Percentiles rank a stretch among this genome's conserved stretches.
These are phyloP conservation scores for Phanerodontia chrysosporium DNA, from an alignment of 768 basidiomycete species.

Conservation along the genomic window DNA sequence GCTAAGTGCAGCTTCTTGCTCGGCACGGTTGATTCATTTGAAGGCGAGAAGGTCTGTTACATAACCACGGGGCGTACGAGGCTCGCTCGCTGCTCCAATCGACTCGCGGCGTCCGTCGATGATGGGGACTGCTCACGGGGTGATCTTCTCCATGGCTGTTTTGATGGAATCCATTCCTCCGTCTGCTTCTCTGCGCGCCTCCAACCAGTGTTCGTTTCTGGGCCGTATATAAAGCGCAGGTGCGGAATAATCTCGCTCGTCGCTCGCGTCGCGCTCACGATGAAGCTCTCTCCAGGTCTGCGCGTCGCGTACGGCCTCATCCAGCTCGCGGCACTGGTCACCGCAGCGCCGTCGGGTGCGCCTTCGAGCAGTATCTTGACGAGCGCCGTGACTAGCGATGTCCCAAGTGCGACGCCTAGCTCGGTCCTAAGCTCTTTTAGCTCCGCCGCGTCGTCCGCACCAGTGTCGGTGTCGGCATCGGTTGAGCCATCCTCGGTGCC, in stretches of 20 bases:
- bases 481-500: background rate
- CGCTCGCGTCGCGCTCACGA: constrained; percentile 8
- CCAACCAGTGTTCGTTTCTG: background rate
- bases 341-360: background rate
- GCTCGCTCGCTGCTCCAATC: background rate
- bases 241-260: constrained; percentile 2
- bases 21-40: background rate
- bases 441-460: background rate
- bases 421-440: background rate
- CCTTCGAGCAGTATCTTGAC: background rate
- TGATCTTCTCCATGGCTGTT: background rate
- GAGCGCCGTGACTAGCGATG: background rate
- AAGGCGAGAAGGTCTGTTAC: background rate
- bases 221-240: constrained; percentile 1
- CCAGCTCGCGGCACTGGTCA: constrained; percentile 3
- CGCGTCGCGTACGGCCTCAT: constrained; percentile 10
- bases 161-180: background rate
- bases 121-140: constrained; percentile 2
- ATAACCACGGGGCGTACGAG: background rate
- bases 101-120: background rate
- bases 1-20: background rate
- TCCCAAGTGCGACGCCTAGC: background rate
- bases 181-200: constrained; percentile 4
- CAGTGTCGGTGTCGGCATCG: background rate
- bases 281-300: constrained; percentile 13